Base-by-base conservation (phyloP, 164 flowering plant species). In the Paratinospora sagittata region DNA sequence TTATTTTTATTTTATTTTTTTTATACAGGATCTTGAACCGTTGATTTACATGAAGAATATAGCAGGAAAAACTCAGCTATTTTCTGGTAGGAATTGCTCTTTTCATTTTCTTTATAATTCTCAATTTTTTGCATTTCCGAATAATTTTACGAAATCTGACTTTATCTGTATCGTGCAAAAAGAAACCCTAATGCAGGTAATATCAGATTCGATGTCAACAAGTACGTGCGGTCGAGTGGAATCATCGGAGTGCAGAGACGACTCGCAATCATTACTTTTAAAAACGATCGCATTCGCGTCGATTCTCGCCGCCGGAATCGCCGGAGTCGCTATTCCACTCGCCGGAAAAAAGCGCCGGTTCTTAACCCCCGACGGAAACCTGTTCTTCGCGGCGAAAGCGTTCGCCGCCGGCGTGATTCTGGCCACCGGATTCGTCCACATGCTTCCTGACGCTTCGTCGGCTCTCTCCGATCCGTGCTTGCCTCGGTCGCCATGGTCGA, bases 401-500 rank as follows among this genome's bases (percentile, higher is more conserved):
- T 94, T 94, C 45, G 98, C 97, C 0, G 98, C 97, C 4, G 98
- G 98, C 27, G 97, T 94, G 6, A 94, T 94, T 60, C 88, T 94
- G 4, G 97, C 98, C 11, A 94, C 98, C 0, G 98, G 94, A 0
- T 94, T 94, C 70, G 97, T 94, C 30, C 98, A 94, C 82, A 94
- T 94, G 91, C 79, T 94, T 4, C 81, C 98, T 1, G 97, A 77
- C 67, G 97, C 87, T 27, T 57, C 89, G 0, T 24, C 76, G 7
- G 88, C 95, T 9, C 78, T 94, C 0, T 68, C 87, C 30, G 74
- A 86, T 68, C 66, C 86, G 16, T 94, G 98, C 68, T 75, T 94
- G n/a, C 98, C 97, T 0, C 41, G 30, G 10, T 69, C 19, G 26
- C 98, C 97, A 0, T 94, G 97, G 97, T 69, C 82, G 8, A 83